Percentiles rank a stretch among this genome's conserved stretches.
Evolutionary conservation across 2,329 filamentous ascomycete species (phyloP).

Genomic region (Colletotrichum camelliae): DNA sequence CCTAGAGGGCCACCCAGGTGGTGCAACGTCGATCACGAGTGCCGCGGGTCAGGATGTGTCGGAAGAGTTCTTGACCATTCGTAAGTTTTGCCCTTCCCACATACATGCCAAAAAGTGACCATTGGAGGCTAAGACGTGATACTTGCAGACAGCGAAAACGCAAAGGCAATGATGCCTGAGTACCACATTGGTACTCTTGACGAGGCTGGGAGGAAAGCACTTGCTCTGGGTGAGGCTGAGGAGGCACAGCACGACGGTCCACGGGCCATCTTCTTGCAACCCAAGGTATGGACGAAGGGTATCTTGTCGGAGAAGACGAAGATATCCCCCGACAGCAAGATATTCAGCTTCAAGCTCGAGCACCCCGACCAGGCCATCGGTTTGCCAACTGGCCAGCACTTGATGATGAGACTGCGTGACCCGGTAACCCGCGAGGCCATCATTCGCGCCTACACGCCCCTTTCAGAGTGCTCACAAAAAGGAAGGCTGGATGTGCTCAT

Average conservation of each 20-base stretch:
- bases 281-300: constrained; percentile 76
- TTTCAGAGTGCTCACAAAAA: constrained; percentile 65
- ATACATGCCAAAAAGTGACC: background rate
- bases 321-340: constrained; percentile 78
- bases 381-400: constrained; percentile 83
- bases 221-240: constrained; percentile 52
- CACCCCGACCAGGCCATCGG: constrained; percentile 74
- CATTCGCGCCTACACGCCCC: constrained; percentile 86
- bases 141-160: constrained; percentile 82
- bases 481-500: constrained; percentile 78
- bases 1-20: constrained; percentile 83
- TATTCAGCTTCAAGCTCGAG: constrained; percentile 83
- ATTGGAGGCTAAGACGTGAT: constrained; percentile 28
- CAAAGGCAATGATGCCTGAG: constrained; percentile 84
- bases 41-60: constrained; percentile 83
- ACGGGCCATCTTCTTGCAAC: constrained; percentile 71
- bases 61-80: constrained; percentile 91
- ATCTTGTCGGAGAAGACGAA: constrained; percentile 70
- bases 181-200: constrained; percentile 87
- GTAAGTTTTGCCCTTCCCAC: constrained; percentile 56
- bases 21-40: constrained; percentile 81
- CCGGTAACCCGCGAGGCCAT: constrained; percentile 73
- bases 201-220: constrained; percentile 54
- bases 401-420: constrained; percentile 83
- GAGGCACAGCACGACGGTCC: constrained; percentile 38